Evolutionary conservation across 1,139 yeast genomes (phyloP).

Genomic region (Kluyveromyces sp.): DNA sequence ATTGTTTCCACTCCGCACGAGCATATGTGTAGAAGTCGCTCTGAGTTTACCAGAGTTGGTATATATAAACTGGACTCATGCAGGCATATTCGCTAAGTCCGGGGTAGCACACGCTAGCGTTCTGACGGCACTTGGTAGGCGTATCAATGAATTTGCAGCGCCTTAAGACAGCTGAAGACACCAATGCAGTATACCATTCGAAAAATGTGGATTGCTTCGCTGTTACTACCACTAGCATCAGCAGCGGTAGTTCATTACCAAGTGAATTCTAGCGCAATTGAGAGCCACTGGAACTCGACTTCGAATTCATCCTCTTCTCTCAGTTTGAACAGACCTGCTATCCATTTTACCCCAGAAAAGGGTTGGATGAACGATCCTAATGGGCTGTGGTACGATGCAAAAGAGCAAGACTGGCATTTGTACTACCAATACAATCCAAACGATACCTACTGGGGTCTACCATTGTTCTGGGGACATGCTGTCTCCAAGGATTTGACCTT

Average conservation of each 20-base stretch:
- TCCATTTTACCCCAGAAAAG: slow-evolving; percentile 21
- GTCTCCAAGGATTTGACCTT: slow-evolving; percentile 31
- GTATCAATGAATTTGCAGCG: too few relatives aligned
- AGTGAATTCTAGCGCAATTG: background rate
- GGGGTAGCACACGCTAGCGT: too few relatives aligned
- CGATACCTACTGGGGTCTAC: slow-evolving; percentile 28
- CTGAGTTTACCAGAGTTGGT: too few relatives aligned
- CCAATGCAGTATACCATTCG: too few relatives aligned
- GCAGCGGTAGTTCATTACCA: background rate
- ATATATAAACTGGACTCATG: too few relatives aligned
- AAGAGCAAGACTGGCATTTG: slow-evolving; percentile 27
- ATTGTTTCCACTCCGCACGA: too few relatives aligned
- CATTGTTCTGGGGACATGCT: slow-evolving; percentile 36
- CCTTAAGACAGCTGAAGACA: too few relatives aligned
- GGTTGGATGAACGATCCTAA: slow-evolving; percentile 32
- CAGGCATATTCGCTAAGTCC: too few relatives aligned
- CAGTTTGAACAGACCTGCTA: slow-evolving; percentile 17
- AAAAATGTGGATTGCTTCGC: background rate
- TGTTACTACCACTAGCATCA: slow-evolving; percentile 2
- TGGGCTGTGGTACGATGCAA: slow-evolving; percentile 25
- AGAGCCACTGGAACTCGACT: slow-evolving; percentile 1
- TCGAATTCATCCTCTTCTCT: background rate
- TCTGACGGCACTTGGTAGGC: too few relatives aligned
- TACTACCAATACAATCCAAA: slow-evolving; percentile 36
- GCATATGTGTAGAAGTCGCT: too few relatives aligned